phyloP scores from a whole-genome alignment of 257 asterid genomes.

The Capsicum chinense region DNA sequence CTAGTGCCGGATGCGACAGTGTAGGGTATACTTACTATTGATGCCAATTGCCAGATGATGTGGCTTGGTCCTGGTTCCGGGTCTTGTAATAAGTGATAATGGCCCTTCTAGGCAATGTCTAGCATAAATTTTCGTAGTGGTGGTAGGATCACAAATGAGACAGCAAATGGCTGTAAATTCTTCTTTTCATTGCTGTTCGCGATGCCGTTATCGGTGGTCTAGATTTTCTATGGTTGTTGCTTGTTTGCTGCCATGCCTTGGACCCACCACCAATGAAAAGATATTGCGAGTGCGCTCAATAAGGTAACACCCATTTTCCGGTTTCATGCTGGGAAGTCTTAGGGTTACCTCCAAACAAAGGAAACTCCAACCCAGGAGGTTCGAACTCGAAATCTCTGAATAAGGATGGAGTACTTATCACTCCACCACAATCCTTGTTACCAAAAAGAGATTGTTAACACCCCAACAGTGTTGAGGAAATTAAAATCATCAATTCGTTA shows the following conservation, averaged over 20 bases:
- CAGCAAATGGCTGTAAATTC: background rate
- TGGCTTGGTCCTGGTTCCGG: background rate
- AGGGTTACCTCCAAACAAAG: too few relatives aligned
- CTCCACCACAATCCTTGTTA: too few relatives aligned
- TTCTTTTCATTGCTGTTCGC: background rate
- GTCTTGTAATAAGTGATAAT: background rate
- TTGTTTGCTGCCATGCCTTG: background rate
- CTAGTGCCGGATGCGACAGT: background rate
- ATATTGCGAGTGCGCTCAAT: background rate
- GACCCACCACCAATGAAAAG: background rate
- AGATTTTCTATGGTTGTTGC: background rate
- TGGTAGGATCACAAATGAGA: background rate
- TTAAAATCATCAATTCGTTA: background rate
- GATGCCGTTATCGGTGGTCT: too few relatives aligned
- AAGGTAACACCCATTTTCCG: too few relatives aligned
- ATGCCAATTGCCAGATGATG: background rate
- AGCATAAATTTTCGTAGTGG: background rate
- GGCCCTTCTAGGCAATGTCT: background rate
- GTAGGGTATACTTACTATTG: too few relatives aligned
- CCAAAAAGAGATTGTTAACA: background rate
- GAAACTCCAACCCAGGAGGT: too few relatives aligned
- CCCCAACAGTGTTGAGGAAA: too few relatives aligned
- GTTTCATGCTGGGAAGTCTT: too few relatives aligned
- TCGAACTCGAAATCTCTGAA: too few relatives aligned
- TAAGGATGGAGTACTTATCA: too few relatives aligned